Conservation (phyloP, 148 eudicot species). For the Vaccinium macrocarpon region DNA sequence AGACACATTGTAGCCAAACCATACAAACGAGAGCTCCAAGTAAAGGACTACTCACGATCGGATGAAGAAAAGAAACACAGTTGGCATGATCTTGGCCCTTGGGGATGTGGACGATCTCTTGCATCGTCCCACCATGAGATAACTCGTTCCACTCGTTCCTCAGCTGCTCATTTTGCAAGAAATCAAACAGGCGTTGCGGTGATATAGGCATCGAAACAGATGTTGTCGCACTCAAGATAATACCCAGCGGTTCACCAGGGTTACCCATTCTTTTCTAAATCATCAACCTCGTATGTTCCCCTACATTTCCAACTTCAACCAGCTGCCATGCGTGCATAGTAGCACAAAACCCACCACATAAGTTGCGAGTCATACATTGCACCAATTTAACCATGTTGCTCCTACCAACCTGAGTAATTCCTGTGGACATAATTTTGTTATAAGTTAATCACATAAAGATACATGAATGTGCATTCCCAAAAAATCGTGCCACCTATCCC, state of each 20-base stretch:
- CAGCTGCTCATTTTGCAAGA: conserved; percentile 33
- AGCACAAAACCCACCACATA: conserved; percentile 42
- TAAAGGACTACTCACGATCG: conserved; percentile 31
- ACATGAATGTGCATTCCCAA: not conserved
- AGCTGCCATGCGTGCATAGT: conserved; percentile 37
- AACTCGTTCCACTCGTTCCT: conserved; percentile 50
- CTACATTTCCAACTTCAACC: conserved; percentile 25
- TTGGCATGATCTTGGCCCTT: conserved; percentile 41
- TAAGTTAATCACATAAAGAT: not conserved
- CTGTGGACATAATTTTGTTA: conserved; percentile 14
- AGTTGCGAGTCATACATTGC: conserved; percentile 41
- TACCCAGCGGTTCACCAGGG: conserved; percentile 43
- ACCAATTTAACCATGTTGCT: conserved; percentile 34
- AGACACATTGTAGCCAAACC: not conserved
- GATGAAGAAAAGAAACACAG: conserved; percentile 35
- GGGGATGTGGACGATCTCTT: conserved; percentile 33
- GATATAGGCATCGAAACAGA: conserved; percentile 41
- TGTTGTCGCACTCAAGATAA: conserved; percentile 39
- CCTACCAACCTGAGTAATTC: conserved; percentile 26
- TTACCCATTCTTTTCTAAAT: conserved; percentile 30
- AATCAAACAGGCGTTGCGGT: conserved; percentile 31
- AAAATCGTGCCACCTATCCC: not conserved
- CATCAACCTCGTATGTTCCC: conserved; percentile 29
- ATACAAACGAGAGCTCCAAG: not conserved
- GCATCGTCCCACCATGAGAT: conserved; percentile 33